A percentile compares a stretch with the other conserved stretches of the same genome.
phyloP scores from a whole-genome alignment of 2,329 filamentous ascomycete species.

The Furcasterigmium sp. region DNA sequence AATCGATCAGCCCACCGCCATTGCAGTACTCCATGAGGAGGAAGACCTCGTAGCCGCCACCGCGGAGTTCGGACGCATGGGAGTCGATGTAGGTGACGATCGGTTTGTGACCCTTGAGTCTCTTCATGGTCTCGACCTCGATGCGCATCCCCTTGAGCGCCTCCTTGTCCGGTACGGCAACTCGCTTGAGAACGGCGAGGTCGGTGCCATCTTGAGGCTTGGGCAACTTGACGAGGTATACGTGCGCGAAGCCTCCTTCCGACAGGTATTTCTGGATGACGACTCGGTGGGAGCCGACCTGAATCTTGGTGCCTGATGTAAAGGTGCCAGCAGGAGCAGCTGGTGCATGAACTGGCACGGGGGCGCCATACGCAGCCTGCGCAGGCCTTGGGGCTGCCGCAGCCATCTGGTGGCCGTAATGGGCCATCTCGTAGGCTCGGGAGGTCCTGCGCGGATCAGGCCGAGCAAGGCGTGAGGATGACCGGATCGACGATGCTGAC shows the following conservation, averaged over 20 bases:
- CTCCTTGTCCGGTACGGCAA: slow-evolving; percentile 94
- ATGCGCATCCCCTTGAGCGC: slow-evolving; percentile 92
- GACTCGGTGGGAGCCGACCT: slow-evolving; percentile 87
- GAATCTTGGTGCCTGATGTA: slow-evolving; percentile 89
- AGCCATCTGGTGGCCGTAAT: slow-evolving; percentile 11
- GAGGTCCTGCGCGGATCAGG: neutral
- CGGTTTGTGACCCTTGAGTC: slow-evolving; percentile 89
- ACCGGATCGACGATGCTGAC: slow-evolving; percentile 4
- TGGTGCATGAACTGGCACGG: slow-evolving; percentile 26
- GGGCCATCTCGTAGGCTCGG: slow-evolving; percentile 6
- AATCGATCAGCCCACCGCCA: slow-evolving; percentile 94
- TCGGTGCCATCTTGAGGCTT: slow-evolving; percentile 73
- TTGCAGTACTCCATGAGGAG: slow-evolving; percentile 97
- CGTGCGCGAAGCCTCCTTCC: slow-evolving; percentile 96
- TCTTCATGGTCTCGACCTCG: slow-evolving; percentile 99
- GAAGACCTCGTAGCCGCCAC: slow-evolving; percentile 95
- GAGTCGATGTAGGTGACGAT: slow-evolving; percentile 99
- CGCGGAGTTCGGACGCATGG: slow-evolving; percentile 88
- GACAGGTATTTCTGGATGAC: slow-evolving; percentile 96
- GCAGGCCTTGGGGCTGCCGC: slow-evolving; percentile 9
- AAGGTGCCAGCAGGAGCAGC: slow-evolving; percentile 78
- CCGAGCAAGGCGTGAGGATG: neutral
- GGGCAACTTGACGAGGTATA: slow-evolving; percentile 89
- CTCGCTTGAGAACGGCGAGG: slow-evolving; percentile 83
- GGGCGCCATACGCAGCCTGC: slow-evolving; percentile 38